Percentiles rank a stretch among this genome's conserved stretches.
These are phyloP conservation scores for Xerocomellus chrysenteron DNA, from an alignment of 768 basidiomycete species.

Conservation along the genomic window DNA sequence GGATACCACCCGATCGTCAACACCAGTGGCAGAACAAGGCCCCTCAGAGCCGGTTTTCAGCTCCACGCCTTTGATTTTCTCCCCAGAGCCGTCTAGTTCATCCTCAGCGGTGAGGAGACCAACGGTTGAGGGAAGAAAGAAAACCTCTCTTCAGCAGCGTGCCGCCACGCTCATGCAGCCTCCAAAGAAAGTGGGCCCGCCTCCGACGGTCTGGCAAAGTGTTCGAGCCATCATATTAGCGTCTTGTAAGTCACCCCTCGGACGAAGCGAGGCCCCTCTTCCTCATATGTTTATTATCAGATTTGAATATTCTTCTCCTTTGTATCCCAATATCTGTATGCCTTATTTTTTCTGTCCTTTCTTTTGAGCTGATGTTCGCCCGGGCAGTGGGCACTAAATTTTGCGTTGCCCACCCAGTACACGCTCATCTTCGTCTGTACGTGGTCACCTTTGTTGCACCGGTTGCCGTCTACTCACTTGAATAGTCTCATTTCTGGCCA, in stretches of 20 bases:
- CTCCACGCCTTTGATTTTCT: conserved; percentile 6
- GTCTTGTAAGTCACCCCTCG: conserved; percentile 49
- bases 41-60: not conserved
- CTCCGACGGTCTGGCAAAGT: conserved; percentile 48
- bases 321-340: conserved; percentile 71
- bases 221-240: conserved; percentile 51
- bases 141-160: conserved; percentile 12
- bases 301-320: conserved; percentile 67
- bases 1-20: conserved; percentile 10
- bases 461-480: not conserved
- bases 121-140: conserved; percentile 5
- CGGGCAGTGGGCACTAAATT: conserved; percentile 70
- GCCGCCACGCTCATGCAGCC: conserved; percentile 39
- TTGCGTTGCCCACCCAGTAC: conserved; percentile 48
- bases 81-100: conserved; percentile 5
- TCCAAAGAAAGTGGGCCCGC: conserved; percentile 32
- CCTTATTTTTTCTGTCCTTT: not conserved
- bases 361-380: not conserved
- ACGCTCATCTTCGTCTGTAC: conserved; percentile 74
- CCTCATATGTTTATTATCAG: conserved; percentile 33
- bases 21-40: conserved; percentile 14
- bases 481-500: conserved; percentile 76
- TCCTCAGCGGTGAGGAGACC: conserved; percentile 16
- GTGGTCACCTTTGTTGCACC: conserved; percentile 19
- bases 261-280: not conserved